A percentile compares a stretch with the other conserved stretches of the same genome.
phyloP scores from a whole-genome alignment of 768 basidiomycete species.

The Kwoniella dejecticola region DNA sequence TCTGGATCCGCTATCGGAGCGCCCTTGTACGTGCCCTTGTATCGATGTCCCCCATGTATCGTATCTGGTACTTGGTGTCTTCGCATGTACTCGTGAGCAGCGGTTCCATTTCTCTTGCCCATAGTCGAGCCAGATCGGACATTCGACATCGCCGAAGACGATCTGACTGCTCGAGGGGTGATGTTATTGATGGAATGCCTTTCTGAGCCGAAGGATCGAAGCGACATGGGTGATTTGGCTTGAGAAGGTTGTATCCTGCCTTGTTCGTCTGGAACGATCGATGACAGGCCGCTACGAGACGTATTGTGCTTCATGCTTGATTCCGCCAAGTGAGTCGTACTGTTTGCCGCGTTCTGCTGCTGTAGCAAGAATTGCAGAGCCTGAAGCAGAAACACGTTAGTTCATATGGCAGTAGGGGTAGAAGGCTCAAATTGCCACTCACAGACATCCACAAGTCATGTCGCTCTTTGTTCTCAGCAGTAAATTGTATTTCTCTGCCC shows the following conservation, averaged over 20 bases:
- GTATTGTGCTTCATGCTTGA: conserved; percentile 23
- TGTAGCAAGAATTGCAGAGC: conserved; percentile 87
- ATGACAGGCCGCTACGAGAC: conserved; percentile 18
- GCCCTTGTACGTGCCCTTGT: conserved; percentile 42
- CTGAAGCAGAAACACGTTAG: conserved; percentile 58
- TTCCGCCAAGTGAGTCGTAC: conserved; percentile 17
- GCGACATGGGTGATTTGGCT: conserved; percentile 36
- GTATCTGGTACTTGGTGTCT: conserved; percentile 57
- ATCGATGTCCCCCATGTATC: conserved; percentile 46
- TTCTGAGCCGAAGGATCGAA: conserved; percentile 32
- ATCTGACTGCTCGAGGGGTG: conserved; percentile 38
- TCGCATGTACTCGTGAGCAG: conserved; percentile 85
- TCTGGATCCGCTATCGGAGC: conserved; percentile 33
- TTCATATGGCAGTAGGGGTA: background rate
- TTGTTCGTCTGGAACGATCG: conserved; percentile 36
- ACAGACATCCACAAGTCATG: conserved; percentile 97
- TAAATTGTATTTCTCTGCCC: conserved; percentile 96
- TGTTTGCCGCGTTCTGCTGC: conserved; percentile 60
- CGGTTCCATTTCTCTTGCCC: conserved; percentile 87
- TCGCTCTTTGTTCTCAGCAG: conserved; percentile 90
- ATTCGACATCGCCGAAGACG: conserved; percentile 23
- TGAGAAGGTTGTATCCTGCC: conserved; percentile 27
- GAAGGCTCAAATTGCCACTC: conserved; percentile 44
- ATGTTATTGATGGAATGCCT: conserved; percentile 33
- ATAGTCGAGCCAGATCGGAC: conserved; percentile 46